Conservation (phyloP, 2,329 filamentous ascomycete genomes). For the Geosmithia flava region DNA sequence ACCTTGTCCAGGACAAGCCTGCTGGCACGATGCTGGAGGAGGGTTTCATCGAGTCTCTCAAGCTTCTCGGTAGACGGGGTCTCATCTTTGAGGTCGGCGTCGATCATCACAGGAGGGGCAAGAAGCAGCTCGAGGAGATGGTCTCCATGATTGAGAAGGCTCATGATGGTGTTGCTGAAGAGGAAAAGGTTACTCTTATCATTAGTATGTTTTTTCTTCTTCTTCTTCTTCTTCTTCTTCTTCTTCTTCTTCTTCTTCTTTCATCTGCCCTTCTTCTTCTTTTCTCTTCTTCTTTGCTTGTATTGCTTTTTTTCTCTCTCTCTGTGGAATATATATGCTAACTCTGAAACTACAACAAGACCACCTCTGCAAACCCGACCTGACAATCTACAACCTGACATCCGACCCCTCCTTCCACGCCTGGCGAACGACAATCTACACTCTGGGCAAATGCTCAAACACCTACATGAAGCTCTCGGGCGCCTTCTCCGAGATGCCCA, state of each 20-base stretch:
- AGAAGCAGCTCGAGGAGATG: conserved; percentile 60
- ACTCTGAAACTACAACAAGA: conserved; percentile 33
- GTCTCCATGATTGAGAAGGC: conserved; percentile 58
- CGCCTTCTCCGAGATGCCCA: conserved; percentile 66
- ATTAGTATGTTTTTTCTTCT: conserved; percentile 43
- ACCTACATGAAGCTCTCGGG: conserved; percentile 93
- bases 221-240: background rate
- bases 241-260: background rate
- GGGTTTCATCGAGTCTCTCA: conserved; percentile 53
- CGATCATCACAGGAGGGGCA: conserved; percentile 65
- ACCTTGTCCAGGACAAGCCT: conserved; percentile 69
- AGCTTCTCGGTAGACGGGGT: conserved; percentile 49
- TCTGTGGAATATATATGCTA: no score
- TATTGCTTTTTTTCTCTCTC: background rate
- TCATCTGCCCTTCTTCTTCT: background rate
- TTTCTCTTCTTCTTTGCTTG: background rate
- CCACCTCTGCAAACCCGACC: conserved; percentile 81
- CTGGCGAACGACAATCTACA: conserved; percentile 59
- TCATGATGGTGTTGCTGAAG: conserved; percentile 46
- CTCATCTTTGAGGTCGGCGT: conserved; percentile 75
- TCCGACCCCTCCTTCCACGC: conserved; percentile 47
- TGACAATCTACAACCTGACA: conserved; percentile 46
- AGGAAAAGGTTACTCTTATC: conserved; percentile 52
- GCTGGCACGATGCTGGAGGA: conserved; percentile 49
- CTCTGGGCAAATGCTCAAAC: conserved; percentile 49